Base-by-base conservation (phyloP, 2,329 filamentous ascomycete species). In the Fusarium caatingaense region DNA sequence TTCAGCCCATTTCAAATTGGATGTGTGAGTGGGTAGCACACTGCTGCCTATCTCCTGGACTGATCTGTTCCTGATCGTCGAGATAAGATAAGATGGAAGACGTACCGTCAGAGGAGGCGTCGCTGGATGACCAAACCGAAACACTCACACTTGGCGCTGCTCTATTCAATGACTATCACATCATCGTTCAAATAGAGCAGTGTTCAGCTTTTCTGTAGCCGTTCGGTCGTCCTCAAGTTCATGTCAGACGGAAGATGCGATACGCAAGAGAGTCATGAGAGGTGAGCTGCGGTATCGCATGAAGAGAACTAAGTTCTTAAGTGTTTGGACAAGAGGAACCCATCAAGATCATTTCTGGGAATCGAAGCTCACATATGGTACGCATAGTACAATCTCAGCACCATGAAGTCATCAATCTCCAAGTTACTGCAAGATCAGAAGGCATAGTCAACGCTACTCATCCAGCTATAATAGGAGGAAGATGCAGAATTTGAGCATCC, bases 81-180 rank as follows among this genome's bases (percentile, higher is more conserved):
- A 44, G 41, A 44, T 44, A 21, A 44, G 20, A 44, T 23, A 44
- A 44, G 13, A 44, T 10, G 15, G 15, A 9, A 6, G 23, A 13
- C 21, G 8, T 23, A 18, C 41, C 3, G 2, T 10, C 9, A 23
- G n/a, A 44, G 2, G 10, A n/a, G 34, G 18, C 18, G 5, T 37
- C 6, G 5, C 10, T n/a, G 10, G 2, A 37, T 10, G 18, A 10
- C 10, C 5, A n/a, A 37, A 37, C 3, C 34, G 34, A 1, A 37
- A 7, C 6, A 9, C 7, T 11, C 16, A 18, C 16, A 10, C 34
- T 7, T 37, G 2, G 8, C 3, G 34, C 6, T 12, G 34, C 18
- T n/a, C 16, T n/a, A 6, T 1, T 11, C 3, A 7, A 15, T 15
- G 9, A n/a, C 0, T 37, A 11, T n/a, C 16, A 1, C 18, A 37